Percentiles rank a stretch among this genome's conserved stretches.
phyloP scores from a whole-genome alignment of 2,329 filamentous ascomycete species.

The Sordariomycetes sp. region DNA sequence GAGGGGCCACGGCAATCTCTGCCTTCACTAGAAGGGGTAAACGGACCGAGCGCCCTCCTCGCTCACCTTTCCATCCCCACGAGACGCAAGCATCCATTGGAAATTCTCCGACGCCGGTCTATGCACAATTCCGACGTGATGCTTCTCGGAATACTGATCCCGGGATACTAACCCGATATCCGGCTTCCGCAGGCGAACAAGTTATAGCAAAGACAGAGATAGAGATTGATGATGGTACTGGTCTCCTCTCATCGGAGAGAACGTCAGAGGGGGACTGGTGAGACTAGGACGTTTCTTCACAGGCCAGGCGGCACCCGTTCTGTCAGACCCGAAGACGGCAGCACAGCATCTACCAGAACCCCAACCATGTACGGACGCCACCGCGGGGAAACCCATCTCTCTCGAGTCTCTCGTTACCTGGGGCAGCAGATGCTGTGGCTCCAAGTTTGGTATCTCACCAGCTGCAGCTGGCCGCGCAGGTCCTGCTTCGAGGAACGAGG shows the following conservation, averaged over 20 bases:
- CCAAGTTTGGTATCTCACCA: not conserved
- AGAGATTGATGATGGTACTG: not conserved
- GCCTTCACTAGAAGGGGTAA: not conserved
- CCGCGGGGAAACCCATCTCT: not conserved
- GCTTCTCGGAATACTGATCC: not conserved
- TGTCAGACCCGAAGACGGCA: not conserved
- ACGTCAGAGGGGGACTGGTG: not conserved
- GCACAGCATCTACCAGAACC: not conserved
- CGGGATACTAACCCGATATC: not conserved
- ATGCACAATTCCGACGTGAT: not conserved
- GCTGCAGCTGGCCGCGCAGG: not conserved
- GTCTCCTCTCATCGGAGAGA: not conserved
- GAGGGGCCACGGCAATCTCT: not conserved
- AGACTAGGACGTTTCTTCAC: not conserved
- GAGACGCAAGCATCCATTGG: not conserved
- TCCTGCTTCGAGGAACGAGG: not conserved
- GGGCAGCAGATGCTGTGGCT: not conserved
- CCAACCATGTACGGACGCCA: slow-evolving; percentile 2
- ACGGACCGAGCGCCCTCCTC: not conserved
- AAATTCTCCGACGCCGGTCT: not conserved
- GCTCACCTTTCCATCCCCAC: not conserved
- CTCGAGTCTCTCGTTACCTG: slow-evolving; percentile 2
- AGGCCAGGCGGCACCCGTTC: not conserved
- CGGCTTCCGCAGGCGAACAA: not conserved
- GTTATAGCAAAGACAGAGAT: not conserved